Conservation (phyloP, 164 flowering plant genomes). For the Annona cherimola region DNA sequence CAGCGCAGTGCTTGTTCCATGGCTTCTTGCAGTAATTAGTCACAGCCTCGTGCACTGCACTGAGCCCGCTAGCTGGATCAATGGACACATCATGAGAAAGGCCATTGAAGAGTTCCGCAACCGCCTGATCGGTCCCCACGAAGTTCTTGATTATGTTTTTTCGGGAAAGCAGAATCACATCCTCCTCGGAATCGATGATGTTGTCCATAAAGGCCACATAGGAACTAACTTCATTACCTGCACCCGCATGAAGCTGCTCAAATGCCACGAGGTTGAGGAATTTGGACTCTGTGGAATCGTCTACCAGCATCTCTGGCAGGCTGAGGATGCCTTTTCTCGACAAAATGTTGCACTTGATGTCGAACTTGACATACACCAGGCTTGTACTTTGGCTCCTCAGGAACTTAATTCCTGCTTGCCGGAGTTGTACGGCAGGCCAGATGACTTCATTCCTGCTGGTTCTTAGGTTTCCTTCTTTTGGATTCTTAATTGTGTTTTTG, state of each 20-base stretch:
- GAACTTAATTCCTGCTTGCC: conserved; percentile 46
- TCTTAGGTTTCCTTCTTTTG: too few relatives aligned
- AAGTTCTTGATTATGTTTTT: conserved; percentile 42
- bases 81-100: conserved; percentile 41
- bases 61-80: conserved; percentile 33
- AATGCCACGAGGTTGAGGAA: conserved; percentile 56
- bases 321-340: conserved; percentile 37
- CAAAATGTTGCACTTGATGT: too few relatives aligned
- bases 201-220: conserved; percentile 55
- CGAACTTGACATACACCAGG: conserved; percentile 43
- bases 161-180: conserved; percentile 33
- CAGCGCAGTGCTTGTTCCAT: conserved; percentile 47
- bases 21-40: conserved; percentile 35
- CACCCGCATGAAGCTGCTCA: conserved; percentile 49
- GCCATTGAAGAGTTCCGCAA: conserved; percentile 47
- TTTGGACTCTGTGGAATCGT: conserved; percentile 43
- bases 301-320: conserved; percentile 37
- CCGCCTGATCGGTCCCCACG: conserved; percentile 50
- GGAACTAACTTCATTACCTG: conserved; percentile 46
- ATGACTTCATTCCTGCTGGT: conserved; percentile 24
- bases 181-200: conserved; percentile 41
- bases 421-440: conserved; percentile 38
- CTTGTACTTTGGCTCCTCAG: conserved; percentile 31
- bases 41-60: conserved; percentile 29
- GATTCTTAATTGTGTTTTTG: not conserved